These are phyloP conservation scores for Suhomyces taliae DNA, from an alignment of 1,139 yeast genomes.

Conservation along the genomic window DNA sequence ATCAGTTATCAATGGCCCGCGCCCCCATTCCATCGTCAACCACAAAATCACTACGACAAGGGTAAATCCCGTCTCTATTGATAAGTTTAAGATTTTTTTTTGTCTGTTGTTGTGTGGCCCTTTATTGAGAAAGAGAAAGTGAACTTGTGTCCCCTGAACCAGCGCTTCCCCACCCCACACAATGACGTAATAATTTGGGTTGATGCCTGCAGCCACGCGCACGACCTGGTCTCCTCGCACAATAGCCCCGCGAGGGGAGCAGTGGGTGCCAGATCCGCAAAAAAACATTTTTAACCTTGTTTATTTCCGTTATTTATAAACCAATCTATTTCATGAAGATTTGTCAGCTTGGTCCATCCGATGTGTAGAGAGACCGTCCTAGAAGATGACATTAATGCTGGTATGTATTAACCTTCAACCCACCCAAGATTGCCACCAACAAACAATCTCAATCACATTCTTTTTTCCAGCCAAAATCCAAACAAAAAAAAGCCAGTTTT, in stretches of 20 bases:
- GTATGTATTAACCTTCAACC: constrained; percentile 13
- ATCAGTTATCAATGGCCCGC: too few species aligned
- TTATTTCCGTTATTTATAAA: constrained; percentile 8
- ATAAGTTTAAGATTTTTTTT: too few species aligned
- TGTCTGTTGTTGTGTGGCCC: too few species aligned
- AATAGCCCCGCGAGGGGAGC: constrained; percentile 11
- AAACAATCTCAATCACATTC: too few species aligned
- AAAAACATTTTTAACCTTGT: constrained; percentile 1
- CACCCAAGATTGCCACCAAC: too few species aligned
- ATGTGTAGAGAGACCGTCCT: not conserved
- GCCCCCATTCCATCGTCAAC: too few species aligned
- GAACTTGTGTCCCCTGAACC: not conserved
- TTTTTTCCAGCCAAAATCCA: too few species aligned
- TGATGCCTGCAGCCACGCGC: constrained; percentile 4
- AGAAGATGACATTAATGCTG: constrained; percentile 21
- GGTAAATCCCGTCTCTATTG: too few species aligned
- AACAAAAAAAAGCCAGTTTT: too few species aligned
- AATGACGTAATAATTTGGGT: constrained; percentile 5
- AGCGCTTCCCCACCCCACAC: constrained; percentile 6
- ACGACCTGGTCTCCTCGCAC: constrained; percentile 4
- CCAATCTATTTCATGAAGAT: constrained; percentile 7
- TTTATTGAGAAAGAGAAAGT: not conserved
- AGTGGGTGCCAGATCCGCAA: constrained; percentile 8
- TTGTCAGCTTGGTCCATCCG: constrained; percentile 3
- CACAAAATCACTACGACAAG: too few species aligned